Conservation (phyloP, 2,329 filamentous ascomycete genomes). For the Colletotrichum euphorbiae region DNA sequence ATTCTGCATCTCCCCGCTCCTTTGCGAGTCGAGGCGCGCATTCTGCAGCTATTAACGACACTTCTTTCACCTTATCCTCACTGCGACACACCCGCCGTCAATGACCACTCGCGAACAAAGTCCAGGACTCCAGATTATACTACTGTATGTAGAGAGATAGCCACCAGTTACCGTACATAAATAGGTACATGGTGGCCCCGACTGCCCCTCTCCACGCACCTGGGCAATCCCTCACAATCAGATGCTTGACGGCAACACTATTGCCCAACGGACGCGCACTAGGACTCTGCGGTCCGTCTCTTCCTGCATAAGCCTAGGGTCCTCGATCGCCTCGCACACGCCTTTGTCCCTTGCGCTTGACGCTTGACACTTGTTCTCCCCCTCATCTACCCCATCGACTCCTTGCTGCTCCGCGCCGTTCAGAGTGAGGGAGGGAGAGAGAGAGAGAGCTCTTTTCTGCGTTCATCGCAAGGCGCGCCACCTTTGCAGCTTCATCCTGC, state of each 20-base stretch:
- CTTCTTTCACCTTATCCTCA: not conserved
- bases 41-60: not conserved
- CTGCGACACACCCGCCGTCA: not conserved
- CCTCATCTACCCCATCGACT: conserved; percentile 11
- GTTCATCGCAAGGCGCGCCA: conserved; percentile 23
- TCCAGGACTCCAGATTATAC: not conserved
- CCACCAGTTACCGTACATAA: not conserved
- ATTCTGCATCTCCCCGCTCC: conserved; percentile 22
- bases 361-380: conserved; percentile 7
- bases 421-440: not conserved
- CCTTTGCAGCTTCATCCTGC: conserved; percentile 1
- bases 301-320: conserved; percentile 36
- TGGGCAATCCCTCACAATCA: conserved; percentile 13
- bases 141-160: not conserved
- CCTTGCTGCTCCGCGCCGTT: conserved; percentile 18
- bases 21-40: conserved; percentile 6
- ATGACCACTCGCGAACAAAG: not conserved
- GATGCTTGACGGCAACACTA: conserved; percentile 30
- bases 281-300: conserved; percentile 32
- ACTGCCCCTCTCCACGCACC: conserved; percentile 10
- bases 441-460: conserved; percentile 12
- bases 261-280: conserved; percentile 21
- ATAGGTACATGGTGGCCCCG: not conserved
- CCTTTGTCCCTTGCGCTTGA: conserved; percentile 24
- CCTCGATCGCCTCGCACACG: conserved; percentile 9